Base-by-base conservation (phyloP, 2,329 filamentous ascomycete species). In the Cordyceps fumosorosea region DNA sequence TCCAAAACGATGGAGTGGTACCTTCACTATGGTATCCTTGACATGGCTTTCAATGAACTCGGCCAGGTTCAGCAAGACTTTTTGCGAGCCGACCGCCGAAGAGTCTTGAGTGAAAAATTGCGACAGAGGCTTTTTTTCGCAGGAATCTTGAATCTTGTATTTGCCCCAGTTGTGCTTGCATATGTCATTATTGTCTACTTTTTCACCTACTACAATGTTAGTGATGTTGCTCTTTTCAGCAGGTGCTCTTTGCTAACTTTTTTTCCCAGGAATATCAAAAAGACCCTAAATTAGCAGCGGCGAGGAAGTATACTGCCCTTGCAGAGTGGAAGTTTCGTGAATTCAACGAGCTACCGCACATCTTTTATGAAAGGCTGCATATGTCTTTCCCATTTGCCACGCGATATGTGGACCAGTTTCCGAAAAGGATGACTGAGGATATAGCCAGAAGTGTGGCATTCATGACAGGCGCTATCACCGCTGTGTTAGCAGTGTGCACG, bases 261-360 rank as follows among this genome's bases (percentile, higher is more conserved):
- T 7, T 22, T 11, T 37, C 50, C 3, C 64, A 91, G 89, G 93
- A 99, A 78, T 97, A 96, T 71, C 92, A 96, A 75, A 96, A 93
- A 70, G 96, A 97, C 65, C 93, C 91, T 0, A 88, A 92, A 65
- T 84, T 96, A 44, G 89, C 90, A n/a, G 89, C 91, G 10, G 73
- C 75, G 18, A 87, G 95, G 47, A 88, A 92, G 66, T 99, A 97
- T 72, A 98, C 93, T 0, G 90, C 92, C 1, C 84, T 96, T 56
- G 95, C 95, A 0, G 90, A 96, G 72, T 99, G 95, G 95, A 98
- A 97, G 70, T 97, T 99, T 66, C 88, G 95, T 54, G 93, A 98
- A 73, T 99, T 98, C 81, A 99, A 99, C 70, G 95, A 99, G 74
- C 81, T 99, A 1, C 89, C 89, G 62, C 95, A 99, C 74, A 81